phyloP scores from a whole-genome alignment of 148 eudicot species.

The Pouteria glomerata region DNA sequence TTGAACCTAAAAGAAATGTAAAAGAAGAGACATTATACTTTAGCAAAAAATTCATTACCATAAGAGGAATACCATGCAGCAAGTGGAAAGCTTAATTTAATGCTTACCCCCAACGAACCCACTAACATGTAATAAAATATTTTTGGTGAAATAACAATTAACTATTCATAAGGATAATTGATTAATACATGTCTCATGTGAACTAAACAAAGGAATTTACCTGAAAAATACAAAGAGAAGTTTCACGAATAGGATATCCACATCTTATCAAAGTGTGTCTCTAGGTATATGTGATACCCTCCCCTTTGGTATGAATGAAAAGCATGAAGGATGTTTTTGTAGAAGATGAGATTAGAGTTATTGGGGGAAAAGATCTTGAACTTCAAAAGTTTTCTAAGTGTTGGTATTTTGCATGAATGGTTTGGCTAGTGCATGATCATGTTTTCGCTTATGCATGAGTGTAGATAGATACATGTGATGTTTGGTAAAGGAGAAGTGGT shows the following conservation, averaged over 20 bases:
- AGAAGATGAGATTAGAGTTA: too few relatives aligned
- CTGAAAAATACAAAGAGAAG: slow-evolving; percentile 92
- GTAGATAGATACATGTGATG: too few relatives aligned
- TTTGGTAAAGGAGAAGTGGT: too few relatives aligned
- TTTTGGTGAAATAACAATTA: slow-evolving; percentile 7
- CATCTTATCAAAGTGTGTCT: slow-evolving; percentile 68
- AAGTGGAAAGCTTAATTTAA: neutral
- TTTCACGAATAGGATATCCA: slow-evolving; percentile 86
- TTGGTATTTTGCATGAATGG: too few relatives aligned
- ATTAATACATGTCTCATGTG: neutral
- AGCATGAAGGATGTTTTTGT: too few relatives aligned
- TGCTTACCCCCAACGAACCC: slow-evolving; percentile 94
- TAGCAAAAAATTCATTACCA: slow-evolving; percentile 7
- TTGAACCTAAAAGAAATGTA: slow-evolving; percentile 26
- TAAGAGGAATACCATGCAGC: neutral
- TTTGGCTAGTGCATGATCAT: too few relatives aligned
- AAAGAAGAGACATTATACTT: neutral
- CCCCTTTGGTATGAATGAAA: too few relatives aligned
- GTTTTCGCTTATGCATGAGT: too few relatives aligned
- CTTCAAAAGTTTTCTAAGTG: too few relatives aligned
- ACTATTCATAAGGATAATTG: neutral
- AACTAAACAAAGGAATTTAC: slow-evolving; percentile 25
- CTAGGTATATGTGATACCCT: too few relatives aligned
- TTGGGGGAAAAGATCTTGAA: too few relatives aligned
- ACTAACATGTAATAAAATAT: slow-evolving; percentile 35